These are phyloP conservation scores for Oropetium thomaeum DNA, from an alignment of 176 grass and related monocot genomes.

Conservation along the genomic window DNA sequence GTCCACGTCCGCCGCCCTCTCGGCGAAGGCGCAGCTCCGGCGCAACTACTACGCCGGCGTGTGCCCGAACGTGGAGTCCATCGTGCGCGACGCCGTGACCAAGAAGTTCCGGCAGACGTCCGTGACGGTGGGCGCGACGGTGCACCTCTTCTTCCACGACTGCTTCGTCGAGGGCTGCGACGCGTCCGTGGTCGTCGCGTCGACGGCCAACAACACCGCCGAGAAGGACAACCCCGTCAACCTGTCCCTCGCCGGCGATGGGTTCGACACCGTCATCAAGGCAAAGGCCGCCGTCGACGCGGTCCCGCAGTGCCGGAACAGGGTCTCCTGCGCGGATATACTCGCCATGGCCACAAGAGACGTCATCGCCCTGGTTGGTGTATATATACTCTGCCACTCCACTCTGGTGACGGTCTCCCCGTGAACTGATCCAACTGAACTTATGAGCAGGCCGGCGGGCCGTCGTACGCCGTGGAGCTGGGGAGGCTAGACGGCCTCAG, in stretches of 20 bases:
- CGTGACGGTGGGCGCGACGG: constrained; percentile 39
- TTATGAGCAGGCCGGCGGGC: not conserved
- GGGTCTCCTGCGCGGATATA: constrained; percentile 76
- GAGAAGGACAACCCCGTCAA: not conserved
- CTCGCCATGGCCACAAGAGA: constrained; percentile 28
- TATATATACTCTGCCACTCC: too few species aligned
- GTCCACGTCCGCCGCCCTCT: not conserved
- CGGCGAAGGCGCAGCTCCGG: constrained; percentile 21
- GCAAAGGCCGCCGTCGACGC: not conserved
- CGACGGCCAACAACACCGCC: not conserved
- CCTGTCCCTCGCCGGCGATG: not conserved
- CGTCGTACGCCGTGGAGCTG: not conserved
- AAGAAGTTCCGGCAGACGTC: constrained; percentile 35
- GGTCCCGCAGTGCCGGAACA: constrained; percentile 13
- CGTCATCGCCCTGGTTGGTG: not conserved
- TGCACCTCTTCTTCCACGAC: constrained; percentile 58
- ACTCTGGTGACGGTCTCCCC: too few species aligned
- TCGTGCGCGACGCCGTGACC: constrained; percentile 41
- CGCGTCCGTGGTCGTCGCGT: not conserved
- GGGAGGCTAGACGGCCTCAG: not conserved
- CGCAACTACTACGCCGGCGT: constrained; percentile 42
- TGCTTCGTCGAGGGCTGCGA: constrained; percentile 40
- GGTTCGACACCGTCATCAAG: not conserved
- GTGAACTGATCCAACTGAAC: too few species aligned
- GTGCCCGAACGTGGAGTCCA: constrained; percentile 51